A percentile compares a stretch with the other conserved stretches of the same genome.
Evolutionary conservation across 441 rosid species (phyloP).

Genomic region (Aquilaria agallochum): DNA sequence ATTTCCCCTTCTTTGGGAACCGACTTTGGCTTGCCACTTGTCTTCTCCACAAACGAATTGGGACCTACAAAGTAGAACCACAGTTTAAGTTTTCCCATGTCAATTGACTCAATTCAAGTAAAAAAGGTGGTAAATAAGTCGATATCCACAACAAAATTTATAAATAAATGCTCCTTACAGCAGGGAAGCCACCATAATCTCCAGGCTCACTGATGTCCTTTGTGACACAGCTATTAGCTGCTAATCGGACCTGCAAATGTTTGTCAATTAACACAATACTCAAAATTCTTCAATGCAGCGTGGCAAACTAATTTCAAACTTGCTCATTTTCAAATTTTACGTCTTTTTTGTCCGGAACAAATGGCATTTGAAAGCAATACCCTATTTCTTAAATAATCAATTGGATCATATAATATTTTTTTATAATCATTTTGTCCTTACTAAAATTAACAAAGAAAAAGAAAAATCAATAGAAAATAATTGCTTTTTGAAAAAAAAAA

Average conservation of each 20-base stretch:
- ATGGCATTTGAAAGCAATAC: not conserved
- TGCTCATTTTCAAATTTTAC: too few relatives aligned
- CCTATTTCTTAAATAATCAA: not conserved
- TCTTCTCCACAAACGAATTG: slow-evolving; percentile 54
- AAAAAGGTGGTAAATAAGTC: not conserved
- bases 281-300: too few relatives aligned
- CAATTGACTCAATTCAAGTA: not conserved
- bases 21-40: slow-evolving; percentile 32
- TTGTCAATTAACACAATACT: slow-evolving; percentile 5
- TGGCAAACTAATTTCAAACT: not conserved
- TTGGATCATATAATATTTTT: too few relatives aligned
- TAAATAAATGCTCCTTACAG: slow-evolving; percentile 35
- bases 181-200: slow-evolving; percentile 83
- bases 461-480: too few relatives aligned
- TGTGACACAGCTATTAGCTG: slow-evolving; percentile 66
- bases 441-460: too few relatives aligned
- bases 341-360: not conserved
- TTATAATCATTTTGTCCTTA: too few relatives aligned
- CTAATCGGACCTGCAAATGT: slow-evolving; percentile 52
- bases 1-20: slow-evolving; percentile 26
- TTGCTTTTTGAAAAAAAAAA: too few relatives aligned
- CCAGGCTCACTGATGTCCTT: slow-evolving; percentile 65
- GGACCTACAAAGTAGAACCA: slow-evolving; percentile 33
- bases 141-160: not conserved
- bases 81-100: not conserved